Evolutionary conservation across 352 stramenopile genomes (phyloP), one percentile per base, ranked within the genome.

Genomic region (Pythium plurisporium): DNA sequence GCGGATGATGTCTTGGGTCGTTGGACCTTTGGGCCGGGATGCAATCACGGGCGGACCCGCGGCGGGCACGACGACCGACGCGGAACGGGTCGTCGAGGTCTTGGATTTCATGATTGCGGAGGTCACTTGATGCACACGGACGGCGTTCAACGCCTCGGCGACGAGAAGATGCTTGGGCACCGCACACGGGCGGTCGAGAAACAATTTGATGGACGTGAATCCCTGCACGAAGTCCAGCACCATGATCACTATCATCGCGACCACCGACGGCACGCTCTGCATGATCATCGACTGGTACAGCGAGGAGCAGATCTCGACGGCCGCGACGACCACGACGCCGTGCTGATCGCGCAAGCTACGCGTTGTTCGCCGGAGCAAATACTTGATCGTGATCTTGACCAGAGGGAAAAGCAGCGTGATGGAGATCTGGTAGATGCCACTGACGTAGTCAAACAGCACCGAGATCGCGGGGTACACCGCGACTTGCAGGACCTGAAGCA

Each of bases 231-330:
- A 30, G 41, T 69, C 62, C 33, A 69, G 14, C 4, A 9, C 43
- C 55, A 69, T 69, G 50, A 69, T 60, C 14, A 64, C 27, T 8
- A 22, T 30, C 26, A 64, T 48, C 5, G 62, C 55, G 7, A 52
- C 20, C 5, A 31, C 20, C 7, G 54, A 64, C 17, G 62, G 53
- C 20, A 55, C 40, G 14, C n/a, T 64, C 44, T 69, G 62, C 55
- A 69, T 61, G 42, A 69, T 62, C 49, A 65, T 65, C 10, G 55
- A 58, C 49, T 69, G 62, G 41, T 69, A 69, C 42, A 69, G 14
- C 19, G 62, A 62, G n/a, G 62, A 26, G 22, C 51, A 58, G 15
- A 69, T 53, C 49, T 70, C 62, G 25, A 70, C 41, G 6, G 33
- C 62, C 0, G 27, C 43, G 8, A 70, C 51, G 5, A 46, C 52